Base-by-base conservation (phyloP, 306 rosid genomes). In the Vicia sativa region DNA sequence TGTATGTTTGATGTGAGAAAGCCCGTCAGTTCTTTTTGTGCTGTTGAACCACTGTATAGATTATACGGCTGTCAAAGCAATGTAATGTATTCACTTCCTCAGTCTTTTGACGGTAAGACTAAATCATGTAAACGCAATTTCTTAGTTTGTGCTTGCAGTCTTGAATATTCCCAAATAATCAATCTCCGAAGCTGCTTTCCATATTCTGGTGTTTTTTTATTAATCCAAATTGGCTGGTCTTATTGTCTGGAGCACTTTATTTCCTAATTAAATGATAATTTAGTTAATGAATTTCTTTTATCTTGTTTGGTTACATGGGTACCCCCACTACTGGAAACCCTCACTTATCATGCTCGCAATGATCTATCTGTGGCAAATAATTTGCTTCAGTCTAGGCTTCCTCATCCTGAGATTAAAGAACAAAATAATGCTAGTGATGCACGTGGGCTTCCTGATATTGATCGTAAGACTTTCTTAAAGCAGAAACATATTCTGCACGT, bases 261-360 rank as follows among this genome's bases (percentile, higher is more conserved):
- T 41, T 54, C 58, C 44, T 35, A 35, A 31, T 23, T 66, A 5
- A 26, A 37, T 26, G 25, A 62, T 18, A 16, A 54, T 48, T 65
- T 56, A 14, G 28, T 55, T 62, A n/a, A 11, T 39, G 56, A 62
- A 66, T 74, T 14, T 4, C 56, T 76, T 67, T 7, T 6, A 7
- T 71, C 46, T 63, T 68, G 50, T 77, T 65, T 82, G 62, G 53
- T 81, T 21, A 73, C 45, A 28, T 54, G 99, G 31, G 92, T 91
- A 71, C 99, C 99, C 48, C 99, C 99, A 63, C 74, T 95, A 89
- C 90, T 95, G 44, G 99, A 88, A 85, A 95, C 96, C 46, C 88
- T 95, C 54, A 91, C 99, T 29, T 88, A 85, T 74, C 88, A 91
- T 79, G 89, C 97, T 61, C 91, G 97, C 11, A 87, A 88, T 76